phyloP scores from a whole-genome alignment of 495 filamentous ascomycete species.

The Neurospora sp. region DNA sequence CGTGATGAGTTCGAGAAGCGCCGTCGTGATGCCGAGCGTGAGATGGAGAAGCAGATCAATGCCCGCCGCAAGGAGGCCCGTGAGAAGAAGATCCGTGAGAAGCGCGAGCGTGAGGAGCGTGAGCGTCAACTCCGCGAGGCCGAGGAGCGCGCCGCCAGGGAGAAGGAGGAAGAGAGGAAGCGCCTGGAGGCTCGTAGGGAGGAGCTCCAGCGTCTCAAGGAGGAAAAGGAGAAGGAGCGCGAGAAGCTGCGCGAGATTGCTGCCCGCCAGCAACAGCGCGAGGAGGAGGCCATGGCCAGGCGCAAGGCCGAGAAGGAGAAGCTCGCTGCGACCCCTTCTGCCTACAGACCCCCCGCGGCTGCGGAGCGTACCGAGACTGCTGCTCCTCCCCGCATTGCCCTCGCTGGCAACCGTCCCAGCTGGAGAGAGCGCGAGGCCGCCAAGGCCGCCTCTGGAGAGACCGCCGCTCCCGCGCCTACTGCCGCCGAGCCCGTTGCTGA shows the following conservation, averaged over 20 bases:
- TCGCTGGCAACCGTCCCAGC: constrained; percentile 24
- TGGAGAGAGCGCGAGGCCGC: constrained; percentile 39
- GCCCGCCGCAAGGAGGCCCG: constrained; percentile 72
- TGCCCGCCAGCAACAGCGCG: constrained; percentile 40
- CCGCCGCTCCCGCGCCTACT: neutral
- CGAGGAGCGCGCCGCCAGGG: constrained; percentile 65
- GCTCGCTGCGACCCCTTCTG: constrained; percentile 12
- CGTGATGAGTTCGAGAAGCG: constrained; percentile 94
- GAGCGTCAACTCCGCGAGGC: constrained; percentile 69
- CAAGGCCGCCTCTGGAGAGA: constrained; percentile 8
- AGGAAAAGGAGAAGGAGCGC: constrained; percentile 73
- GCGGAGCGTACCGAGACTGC: constrained; percentile 26
- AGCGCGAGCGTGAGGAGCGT: constrained; percentile 68
- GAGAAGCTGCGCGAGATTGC: constrained; percentile 44
- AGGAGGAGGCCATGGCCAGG: constrained; percentile 45
- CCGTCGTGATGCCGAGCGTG: constrained; percentile 75
- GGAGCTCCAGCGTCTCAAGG: constrained; percentile 63
- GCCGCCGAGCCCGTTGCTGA: constrained; percentile 2
- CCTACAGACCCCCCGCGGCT: constrained; percentile 27
- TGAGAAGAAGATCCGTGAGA: constrained; percentile 66
- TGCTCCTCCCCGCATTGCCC: constrained; percentile 19
- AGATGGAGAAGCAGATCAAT: constrained; percentile 81
- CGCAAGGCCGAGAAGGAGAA: constrained; percentile 38
- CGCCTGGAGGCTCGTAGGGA: constrained; percentile 57
- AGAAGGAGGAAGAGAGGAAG: constrained; percentile 71